Evolutionary conservation across 306 rosid genomes (phyloP).

Genomic region (Quercus cerris): DNA sequence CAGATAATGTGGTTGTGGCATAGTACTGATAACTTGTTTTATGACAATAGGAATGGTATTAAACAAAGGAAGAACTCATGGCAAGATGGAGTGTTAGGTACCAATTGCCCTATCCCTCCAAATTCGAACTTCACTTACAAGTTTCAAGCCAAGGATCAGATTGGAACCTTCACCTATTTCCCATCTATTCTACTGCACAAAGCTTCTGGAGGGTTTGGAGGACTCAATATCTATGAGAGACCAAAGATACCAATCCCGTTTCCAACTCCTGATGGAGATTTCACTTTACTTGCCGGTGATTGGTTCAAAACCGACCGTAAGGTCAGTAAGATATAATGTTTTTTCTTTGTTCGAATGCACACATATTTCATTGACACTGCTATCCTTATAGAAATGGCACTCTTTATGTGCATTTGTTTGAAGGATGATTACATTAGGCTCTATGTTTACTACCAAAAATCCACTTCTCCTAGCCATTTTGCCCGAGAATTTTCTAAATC

Average conservation of each 20-base stretch:
- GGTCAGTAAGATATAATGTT: constrained; percentile 33
- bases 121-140: constrained; percentile 86
- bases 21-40: constrained; percentile 9
- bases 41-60: constrained; percentile 70
- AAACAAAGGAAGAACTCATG: constrained; percentile 98
- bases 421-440: background rate
- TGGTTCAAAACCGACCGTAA: constrained; percentile 83
- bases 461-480: background rate
- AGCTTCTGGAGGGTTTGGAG: constrained; percentile 96
- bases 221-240: constrained; percentile 66
- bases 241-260: constrained; percentile 82
- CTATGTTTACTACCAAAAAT: background rate
- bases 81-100: constrained; percentile 98
- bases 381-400: background rate
- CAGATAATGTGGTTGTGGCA: background rate
- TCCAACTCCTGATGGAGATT: constrained; percentile 76
- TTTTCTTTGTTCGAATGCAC: background rate
- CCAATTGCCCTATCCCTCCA: constrained; percentile 89
- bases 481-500: background rate
- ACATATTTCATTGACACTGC: background rate
- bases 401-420: background rate
- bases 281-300: constrained; percentile 84
- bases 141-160: constrained; percentile 91
- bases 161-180: constrained; percentile 79
- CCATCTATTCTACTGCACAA: constrained; percentile 82